Evolutionary conservation across 176 grass and related monocot genomes (phyloP).

Genomic region (Juncus effusus): DNA sequence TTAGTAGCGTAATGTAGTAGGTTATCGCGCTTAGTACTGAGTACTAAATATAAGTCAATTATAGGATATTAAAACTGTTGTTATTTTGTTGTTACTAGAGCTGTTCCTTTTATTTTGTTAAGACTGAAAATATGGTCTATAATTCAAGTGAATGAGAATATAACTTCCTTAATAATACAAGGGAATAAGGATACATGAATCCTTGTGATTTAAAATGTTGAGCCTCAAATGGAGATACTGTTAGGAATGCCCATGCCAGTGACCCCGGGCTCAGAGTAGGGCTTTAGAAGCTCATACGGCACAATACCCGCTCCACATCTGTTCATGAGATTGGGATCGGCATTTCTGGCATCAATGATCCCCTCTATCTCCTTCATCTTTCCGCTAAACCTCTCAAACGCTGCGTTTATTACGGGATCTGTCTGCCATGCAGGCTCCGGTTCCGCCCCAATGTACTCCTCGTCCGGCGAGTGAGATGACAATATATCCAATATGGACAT

Average conservation of each 20-base stretch:
- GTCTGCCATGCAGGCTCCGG: conserved; percentile 29
- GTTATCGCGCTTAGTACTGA: too few relatives aligned
- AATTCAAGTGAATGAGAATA: neutral
- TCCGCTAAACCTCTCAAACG: conserved; percentile 37
- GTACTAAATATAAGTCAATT: too few relatives aligned
- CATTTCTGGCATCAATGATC: conserved; percentile 40
- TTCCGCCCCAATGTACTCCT: conserved; percentile 54
- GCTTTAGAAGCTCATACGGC: conserved; percentile 50
- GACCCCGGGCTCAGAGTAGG: conserved; percentile 33
- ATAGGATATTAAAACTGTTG: too few relatives aligned
- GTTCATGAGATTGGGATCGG: conserved; percentile 16
- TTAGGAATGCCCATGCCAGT: conserved; percentile 53
- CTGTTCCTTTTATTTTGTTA: too few relatives aligned
- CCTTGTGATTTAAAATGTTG: neutral
- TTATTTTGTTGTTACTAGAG: too few relatives aligned
- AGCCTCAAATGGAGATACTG: conserved; percentile 62
- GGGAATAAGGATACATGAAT: neutral
- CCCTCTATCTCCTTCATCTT: conserved; percentile 41
- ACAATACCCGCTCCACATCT: conserved; percentile 47
- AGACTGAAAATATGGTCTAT: too few relatives aligned
- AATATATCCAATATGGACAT: conserved; percentile 38
- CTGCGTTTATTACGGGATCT: conserved; percentile 10
- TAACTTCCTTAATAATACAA: conserved; percentile 3
- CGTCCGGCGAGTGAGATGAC: conserved; percentile 48
- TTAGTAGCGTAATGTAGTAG: too few relatives aligned